Percentiles rank a stretch among this genome's conserved stretches.
Conservation (phyloP, 2,329 filamentous ascomycete genomes). For the Diaporthe eres region DNA sequence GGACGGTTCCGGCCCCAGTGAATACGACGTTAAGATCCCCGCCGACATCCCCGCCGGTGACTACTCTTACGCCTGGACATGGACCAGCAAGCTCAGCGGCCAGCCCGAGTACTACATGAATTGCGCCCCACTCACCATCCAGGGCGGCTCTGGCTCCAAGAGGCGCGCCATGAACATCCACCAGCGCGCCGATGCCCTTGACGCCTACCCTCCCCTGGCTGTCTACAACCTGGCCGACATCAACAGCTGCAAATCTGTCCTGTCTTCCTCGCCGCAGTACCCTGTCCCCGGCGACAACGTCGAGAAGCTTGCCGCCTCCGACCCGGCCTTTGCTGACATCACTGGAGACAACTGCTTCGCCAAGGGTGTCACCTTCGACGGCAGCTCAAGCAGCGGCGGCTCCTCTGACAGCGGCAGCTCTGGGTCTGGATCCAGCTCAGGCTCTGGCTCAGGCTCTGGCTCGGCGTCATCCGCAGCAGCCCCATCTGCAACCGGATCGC, state of each 20-base stretch:
- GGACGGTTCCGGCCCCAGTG: conserved; percentile 55
- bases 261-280: conserved; percentile 72
- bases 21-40: conserved; percentile 78
- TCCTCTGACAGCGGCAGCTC: conserved; percentile 51
- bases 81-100: conserved; percentile 79
- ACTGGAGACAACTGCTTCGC: conserved; percentile 39
- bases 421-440: conserved; percentile 46
- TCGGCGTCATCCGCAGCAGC: conserved; percentile 54
- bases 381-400: conserved; percentile 49
- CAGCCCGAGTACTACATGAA: conserved; percentile 93
- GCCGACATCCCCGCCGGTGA: conserved; percentile 70
- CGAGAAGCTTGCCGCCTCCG: conserved; percentile 32
- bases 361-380: conserved; percentile 36
- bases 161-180: conserved; percentile 38
- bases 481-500: conserved; percentile 34
- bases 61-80: conserved; percentile 81
- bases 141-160: conserved; percentile 41
- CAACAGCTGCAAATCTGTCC: conserved; percentile 71
- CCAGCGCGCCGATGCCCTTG: conserved; percentile 50
- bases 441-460: conserved; percentile 1
- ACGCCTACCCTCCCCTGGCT: conserved; percentile 66
- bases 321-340: conserved; percentile 32
- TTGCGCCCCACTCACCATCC: conserved; percentile 79
- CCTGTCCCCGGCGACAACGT: conserved; percentile 75
- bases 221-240: conserved; percentile 81